Conservation (phyloP, 176 grass and related monocot genomes). For the Otatea glauca region DNA sequence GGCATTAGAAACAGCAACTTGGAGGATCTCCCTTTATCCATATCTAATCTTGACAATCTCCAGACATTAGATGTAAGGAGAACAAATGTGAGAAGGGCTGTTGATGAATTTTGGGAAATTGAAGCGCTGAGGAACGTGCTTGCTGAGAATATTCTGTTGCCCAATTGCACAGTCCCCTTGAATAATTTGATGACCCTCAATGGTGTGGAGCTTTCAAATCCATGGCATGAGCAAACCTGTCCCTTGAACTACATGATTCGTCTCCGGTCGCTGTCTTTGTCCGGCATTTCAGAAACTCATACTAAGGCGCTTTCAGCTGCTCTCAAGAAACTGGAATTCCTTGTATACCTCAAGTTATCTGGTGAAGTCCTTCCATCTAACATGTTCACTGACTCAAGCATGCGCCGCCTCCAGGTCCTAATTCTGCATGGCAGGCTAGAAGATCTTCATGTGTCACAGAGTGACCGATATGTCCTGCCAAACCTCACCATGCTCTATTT, state of each 20-base stretch:
- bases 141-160: conserved; percentile 47
- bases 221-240: conserved; percentile 39
- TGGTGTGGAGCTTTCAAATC: conserved; percentile 28
- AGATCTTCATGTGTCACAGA: conserved; percentile 21
- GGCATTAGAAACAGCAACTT: conserved; percentile 50
- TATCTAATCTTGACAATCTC: conserved; percentile 51
- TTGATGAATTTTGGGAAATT: conserved; percentile 52
- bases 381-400: conserved; percentile 47
- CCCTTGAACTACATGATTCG: conserved; percentile 51
- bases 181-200: conserved; percentile 58
- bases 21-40: conserved; percentile 43
- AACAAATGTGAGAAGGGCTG: conserved; percentile 37
- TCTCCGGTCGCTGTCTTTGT: conserved; percentile 49
- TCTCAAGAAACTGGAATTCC: conserved; percentile 53
- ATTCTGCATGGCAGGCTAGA: conserved; percentile 39
- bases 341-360: conserved; percentile 47
- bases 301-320: conserved; percentile 26
- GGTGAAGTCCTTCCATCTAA: conserved; percentile 50
- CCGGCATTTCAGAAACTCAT: conserved; percentile 44
- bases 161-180: conserved; percentile 38
- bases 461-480: conserved; percentile 44
- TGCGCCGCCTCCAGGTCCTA: conserved; percentile 48
- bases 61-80: conserved; percentile 53
- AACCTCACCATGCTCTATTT: conserved; percentile 44
- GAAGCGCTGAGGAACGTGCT: conserved; percentile 51